Percentiles rank a stretch among this genome's conserved stretches.
phyloP scores from a whole-genome alignment of 768 basidiomycete genomes.

The Leccinum subgranulosum region DNA sequence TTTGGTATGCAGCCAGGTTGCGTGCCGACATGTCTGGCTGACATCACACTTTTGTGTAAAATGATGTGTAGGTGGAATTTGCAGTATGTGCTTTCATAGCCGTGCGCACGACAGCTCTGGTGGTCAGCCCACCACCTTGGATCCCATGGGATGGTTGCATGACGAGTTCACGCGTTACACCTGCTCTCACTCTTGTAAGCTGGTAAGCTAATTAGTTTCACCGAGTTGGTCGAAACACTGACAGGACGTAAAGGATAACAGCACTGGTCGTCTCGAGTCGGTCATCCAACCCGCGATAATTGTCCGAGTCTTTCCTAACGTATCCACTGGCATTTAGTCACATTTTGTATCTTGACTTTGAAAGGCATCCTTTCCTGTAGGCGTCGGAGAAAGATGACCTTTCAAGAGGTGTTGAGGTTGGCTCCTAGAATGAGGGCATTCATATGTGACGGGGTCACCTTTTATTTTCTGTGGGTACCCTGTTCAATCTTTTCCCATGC shows the following conservation, averaged over 20 bases:
- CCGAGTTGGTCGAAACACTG: not conserved
- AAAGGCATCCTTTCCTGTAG: slow-evolving; percentile 2
- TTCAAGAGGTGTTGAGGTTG: not conserved
- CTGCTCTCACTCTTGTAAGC: slow-evolving; percentile 18
- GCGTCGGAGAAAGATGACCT: not conserved
- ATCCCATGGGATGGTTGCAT: slow-evolving; percentile 15
- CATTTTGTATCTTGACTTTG: slow-evolving; percentile 18
- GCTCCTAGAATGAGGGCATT: slow-evolving; percentile 2
- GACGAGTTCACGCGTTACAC: slow-evolving; percentile 4
- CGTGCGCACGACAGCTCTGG: slow-evolving; percentile 5
- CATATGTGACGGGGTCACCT: slow-evolving; percentile 10
- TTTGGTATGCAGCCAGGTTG: slow-evolving; percentile 7
- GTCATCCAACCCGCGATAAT: not conserved
- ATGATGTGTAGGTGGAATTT: slow-evolving; percentile 15
- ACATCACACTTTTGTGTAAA: not conserved
- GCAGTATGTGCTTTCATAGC: slow-evolving; percentile 13
- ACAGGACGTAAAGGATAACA: slow-evolving; percentile 12
- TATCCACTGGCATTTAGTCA: slow-evolving; percentile 6
- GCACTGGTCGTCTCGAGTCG: slow-evolving; percentile 19
- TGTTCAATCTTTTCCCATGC: not conserved
- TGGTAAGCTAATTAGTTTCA: slow-evolving; percentile 10
- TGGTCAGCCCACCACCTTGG: slow-evolving; percentile 20
- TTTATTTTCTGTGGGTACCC: slow-evolving; percentile 16
- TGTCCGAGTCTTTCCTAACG: slow-evolving; percentile 1
- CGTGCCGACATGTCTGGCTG: not conserved